Percentiles rank a stretch among this genome's conserved stretches.
Evolutionary conservation across 306 rosid genomes (phyloP).

Genomic region (Inga oerstediana): DNA sequence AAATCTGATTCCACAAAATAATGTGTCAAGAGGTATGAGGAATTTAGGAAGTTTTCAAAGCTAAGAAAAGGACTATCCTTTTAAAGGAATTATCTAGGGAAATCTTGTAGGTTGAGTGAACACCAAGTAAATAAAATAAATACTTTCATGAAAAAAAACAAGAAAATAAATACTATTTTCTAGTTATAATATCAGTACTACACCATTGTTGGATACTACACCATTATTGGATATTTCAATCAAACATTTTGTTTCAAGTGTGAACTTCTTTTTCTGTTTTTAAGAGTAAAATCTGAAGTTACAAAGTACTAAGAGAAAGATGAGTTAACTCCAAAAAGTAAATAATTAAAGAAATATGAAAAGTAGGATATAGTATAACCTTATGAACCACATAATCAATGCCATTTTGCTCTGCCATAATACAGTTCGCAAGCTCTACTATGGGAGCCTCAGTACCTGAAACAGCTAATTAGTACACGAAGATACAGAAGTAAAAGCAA

Average conservation of each 20-base stretch:
- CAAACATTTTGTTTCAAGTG: background rate
- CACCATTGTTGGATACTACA: background rate
- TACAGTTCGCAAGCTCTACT: conserved; percentile 69
- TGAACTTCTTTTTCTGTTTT: background rate
- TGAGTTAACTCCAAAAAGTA: conserved; percentile 5
- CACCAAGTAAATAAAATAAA: background rate
- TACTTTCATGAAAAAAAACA: background rate
- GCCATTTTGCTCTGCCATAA: conserved; percentile 65
- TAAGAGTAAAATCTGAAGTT: background rate
- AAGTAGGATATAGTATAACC: conserved; percentile 47
- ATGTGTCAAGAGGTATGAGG: background rate
- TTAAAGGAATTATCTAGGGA: background rate
- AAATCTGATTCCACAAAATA: background rate
- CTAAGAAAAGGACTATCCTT: background rate
- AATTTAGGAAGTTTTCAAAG: background rate
- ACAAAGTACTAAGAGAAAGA: conserved; percentile 17
- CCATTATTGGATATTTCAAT: background rate
- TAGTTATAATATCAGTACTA: background rate
- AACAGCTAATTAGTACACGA: conserved; percentile 26
- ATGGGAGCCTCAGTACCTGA: conserved; percentile 75
- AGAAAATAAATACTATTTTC: background rate
- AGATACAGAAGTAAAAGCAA: conserved; percentile 31
- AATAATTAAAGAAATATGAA: conserved; percentile 13
- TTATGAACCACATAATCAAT: conserved; percentile 43
- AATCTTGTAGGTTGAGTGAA: background rate